A percentile compares a stretch with the other conserved stretches of the same genome.
Conservation (phyloP, 164 flowering plant genomes). For the Echeveria elegans region DNA sequence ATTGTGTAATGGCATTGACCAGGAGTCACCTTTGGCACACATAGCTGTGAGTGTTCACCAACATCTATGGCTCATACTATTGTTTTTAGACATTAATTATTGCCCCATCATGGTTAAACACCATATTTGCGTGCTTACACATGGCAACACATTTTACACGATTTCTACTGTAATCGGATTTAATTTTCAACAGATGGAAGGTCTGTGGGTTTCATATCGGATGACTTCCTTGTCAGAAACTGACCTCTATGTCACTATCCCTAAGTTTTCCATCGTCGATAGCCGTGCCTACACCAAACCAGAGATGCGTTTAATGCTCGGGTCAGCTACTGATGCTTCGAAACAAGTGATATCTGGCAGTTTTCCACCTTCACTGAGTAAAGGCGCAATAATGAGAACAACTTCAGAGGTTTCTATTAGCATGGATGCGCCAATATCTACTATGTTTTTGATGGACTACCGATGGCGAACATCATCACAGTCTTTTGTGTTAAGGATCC, state of each 20-base stretch:
- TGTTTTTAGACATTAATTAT: neutral
- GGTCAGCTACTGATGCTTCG: conserved; percentile 66
- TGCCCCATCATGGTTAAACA: neutral
- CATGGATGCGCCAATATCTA: conserved; percentile 48
- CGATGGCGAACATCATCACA: conserved; percentile 66
- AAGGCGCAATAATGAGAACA: conserved; percentile 19
- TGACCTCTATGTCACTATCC: conserved; percentile 88
- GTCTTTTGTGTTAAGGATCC: conserved; percentile 75
- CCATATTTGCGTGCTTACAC: too few relatives aligned
- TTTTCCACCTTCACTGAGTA: conserved; percentile 19
- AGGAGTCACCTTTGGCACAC: conserved; percentile 79
- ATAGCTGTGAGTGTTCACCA: conserved; percentile 51
- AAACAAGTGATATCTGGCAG: conserved; percentile 43
- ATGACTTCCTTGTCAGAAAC: conserved; percentile 83
- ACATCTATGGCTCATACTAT: neutral
- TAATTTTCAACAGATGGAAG: conserved; percentile 69
- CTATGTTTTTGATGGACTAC: conserved; percentile 89
- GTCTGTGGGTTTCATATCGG: conserved; percentile 92
- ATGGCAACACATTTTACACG: too few relatives aligned
- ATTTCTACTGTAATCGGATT: neutral
- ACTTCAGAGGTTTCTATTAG: conserved; percentile 24
- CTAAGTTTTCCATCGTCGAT: conserved; percentile 70
- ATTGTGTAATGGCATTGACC: conserved; percentile 61
- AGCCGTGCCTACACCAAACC: conserved; percentile 78
- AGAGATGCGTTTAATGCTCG: conserved; percentile 98